Conservation (phyloP, 352 stramenopile genomes). For the Pythium oligandrum region DNA sequence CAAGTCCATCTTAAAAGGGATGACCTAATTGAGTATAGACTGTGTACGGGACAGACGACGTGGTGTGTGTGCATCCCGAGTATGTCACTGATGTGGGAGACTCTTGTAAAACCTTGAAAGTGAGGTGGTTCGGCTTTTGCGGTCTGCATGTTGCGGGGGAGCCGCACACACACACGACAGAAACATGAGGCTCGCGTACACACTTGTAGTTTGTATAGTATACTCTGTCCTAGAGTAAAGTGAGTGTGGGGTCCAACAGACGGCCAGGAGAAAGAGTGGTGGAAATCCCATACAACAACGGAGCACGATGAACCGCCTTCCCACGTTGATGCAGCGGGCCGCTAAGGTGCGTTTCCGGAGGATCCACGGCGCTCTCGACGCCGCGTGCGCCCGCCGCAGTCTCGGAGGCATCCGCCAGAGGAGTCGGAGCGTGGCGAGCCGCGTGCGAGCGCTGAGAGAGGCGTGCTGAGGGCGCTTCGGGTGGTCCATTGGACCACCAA, state of each 20-base stretch:
- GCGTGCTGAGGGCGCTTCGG: conserved; percentile 11
- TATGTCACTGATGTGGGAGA: neutral
- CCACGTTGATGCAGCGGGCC: conserved; percentile 64
- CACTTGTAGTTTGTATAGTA: conserved; percentile 23
- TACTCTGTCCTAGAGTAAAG: conserved; percentile 3
- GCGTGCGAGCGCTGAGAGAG: neutral
- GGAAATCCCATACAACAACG: conserved; percentile 34
- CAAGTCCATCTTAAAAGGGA: conserved; percentile 15
- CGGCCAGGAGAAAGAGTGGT: conserved; percentile 44
- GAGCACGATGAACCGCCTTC: conserved; percentile 66
- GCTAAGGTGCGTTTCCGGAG: conserved; percentile 46
- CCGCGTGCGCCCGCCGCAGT: no score
- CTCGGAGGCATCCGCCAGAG: no score
- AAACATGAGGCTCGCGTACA: conserved; percentile 20
- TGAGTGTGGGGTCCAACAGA: conserved; percentile 14
- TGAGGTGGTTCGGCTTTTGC: conserved; percentile 11
- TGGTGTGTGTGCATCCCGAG: conserved; percentile 6
- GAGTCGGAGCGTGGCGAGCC: no score
- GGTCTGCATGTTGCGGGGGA: conserved; percentile 16
- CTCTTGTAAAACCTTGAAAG: conserved; percentile 10
- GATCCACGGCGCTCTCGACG: neutral
- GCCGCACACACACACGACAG: conserved; percentile 6
- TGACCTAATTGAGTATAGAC: conserved; percentile 7
- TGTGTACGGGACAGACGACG: conserved; percentile 7
- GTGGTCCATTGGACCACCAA: conserved; percentile 58